Evolutionary conservation across 768 basidiomycete genomes (phyloP).

Genomic region (Serendipita sp.): DNA sequence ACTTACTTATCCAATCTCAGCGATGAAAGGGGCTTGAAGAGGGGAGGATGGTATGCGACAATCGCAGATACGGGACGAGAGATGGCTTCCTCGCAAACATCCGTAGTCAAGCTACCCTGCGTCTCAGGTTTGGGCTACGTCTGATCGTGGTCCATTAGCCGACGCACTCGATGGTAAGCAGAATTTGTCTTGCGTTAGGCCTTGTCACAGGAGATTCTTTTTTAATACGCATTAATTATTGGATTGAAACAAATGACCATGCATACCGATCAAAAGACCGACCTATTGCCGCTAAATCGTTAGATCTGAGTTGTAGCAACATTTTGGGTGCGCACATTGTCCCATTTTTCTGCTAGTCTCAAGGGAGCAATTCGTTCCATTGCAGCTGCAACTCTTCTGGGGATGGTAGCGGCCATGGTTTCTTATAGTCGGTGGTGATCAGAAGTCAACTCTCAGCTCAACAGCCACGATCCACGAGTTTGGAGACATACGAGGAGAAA

Average conservation of each 20-base stretch:
- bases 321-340: slow-evolving; percentile 52
- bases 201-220: slow-evolving; percentile 24
- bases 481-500: background rate
- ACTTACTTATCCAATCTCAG: slow-evolving; percentile 47
- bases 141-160: background rate
- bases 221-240: slow-evolving; percentile 34
- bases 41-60: slow-evolving; percentile 72
- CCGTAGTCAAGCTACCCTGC: slow-evolving; percentile 39
- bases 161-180: slow-evolving; percentile 31
- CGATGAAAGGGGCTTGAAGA: slow-evolving; percentile 60
- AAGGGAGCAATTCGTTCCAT: slow-evolving; percentile 82
- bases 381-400: slow-evolving; percentile 42
- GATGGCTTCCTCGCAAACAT: slow-evolving; percentile 55
- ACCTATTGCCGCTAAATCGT: slow-evolving; percentile 30
- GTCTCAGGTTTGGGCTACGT: background rate
- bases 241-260: slow-evolving; percentile 33
- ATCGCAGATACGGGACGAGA: slow-evolving; percentile 45
- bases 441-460: background rate
- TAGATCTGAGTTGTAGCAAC: slow-evolving; percentile 2
- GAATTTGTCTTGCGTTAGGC: slow-evolving; percentile 19
- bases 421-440: too few species aligned
- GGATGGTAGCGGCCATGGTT: slow-evolving; percentile 15
- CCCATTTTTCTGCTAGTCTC: slow-evolving; percentile 77
- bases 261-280: slow-evolving; percentile 53
- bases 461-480: background rate